Evolutionary conservation across 73 alveolate species (phyloP), one percentile per base, ranked within the genome.

Genomic region (Paramecium bursaria): DNA sequence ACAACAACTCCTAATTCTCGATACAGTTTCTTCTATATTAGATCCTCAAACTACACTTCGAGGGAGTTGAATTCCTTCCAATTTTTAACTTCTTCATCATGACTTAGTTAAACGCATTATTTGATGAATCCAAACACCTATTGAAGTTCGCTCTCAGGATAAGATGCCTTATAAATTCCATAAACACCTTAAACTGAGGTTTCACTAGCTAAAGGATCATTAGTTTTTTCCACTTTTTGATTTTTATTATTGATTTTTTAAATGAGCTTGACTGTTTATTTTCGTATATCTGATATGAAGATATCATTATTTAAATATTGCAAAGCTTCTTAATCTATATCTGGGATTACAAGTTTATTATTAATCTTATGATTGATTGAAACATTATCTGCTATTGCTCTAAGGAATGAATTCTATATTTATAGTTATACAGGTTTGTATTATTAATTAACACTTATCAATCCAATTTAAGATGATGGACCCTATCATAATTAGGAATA

Each of bases 391-490:
- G 82, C 39, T 2, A 67, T 67, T 0, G 4, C 44, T 42, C 50
- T 67, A 21, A 67, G 21, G 33, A 67, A 67, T 5, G 82, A 67
- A 67, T 53, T 21, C 26, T 13, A 11, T 21, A 31, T 10, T 35
- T 67, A n/a, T 0, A 13, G 27, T 39, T 39, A 19, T 6, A 67
- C 82, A 9, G 33, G 33, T 6, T 3, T 21, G 50, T 67, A 67
- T 19, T 67, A 25, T 6, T 67, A 53, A 11, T 67, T 67, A 7
- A 39, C 5, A 7, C 5, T 39, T 3, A 57, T 19, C 4, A 67
- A 39, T 14, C 82, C 82, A 33, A 67, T 35, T 6, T 67, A 42
- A 14, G 50, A 21, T 35, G 82, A 67, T 15, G 82, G 82, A 21
- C 82, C 82, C n/a, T n/a, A n/a, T n/a, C n/a, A n/a, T n/a, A n/a